Base-by-base conservation (phyloP, 2,329 filamentous ascomycete species). In the Samsoniella hepiali region DNA sequence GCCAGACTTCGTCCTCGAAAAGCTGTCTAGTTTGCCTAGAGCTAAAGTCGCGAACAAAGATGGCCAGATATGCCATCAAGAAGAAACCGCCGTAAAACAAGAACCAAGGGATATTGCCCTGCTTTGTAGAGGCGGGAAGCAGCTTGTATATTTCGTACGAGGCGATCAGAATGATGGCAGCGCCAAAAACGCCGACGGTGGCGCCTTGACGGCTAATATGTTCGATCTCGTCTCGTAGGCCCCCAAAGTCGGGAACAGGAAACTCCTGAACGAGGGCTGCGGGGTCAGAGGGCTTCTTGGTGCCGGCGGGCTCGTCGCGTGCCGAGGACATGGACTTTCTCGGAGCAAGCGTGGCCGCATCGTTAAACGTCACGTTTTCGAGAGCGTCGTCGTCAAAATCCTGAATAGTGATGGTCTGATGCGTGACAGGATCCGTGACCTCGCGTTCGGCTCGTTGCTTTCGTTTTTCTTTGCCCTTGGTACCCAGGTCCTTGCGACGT, bases 381-480 rank as follows among this genome's bases (percentile, higher is more conserved):
- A 91, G 76, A 59, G 89, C 86, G 45, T 85, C 82, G 34, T 82
- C 79, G 0, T 88, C 90, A 68, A 87, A 87, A 70, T 91, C 89
- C 70, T 89, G 86, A 42, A 91, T 88, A 42, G 76, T 78, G 55
- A 91, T 81, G 1, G 88, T 88, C 3, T 91, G 78, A 73, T 91
- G 89, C 1, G 89, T 91, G 45, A 91, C 82, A 0, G 88, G 88
- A 69, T 91, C 89, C 1, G 88, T 91, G 54, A 91, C 88, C 70
- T 89, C 81, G 64, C 82, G 77, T n/a, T 81, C 79, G n/a, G 77
- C 79, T 50, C 77, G 76, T 57, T 80, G 77, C 54, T 74, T 72
- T 57, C 76, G 77, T 11, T 69, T 73, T 63, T 78, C 79, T 68
- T 82, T 81, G 60, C 38, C 40, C 50, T 62, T 62, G 38, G 50